phyloP scores from a whole-genome alignment of 805 yeast genomes.

The Yamadazyma sp. region DNA sequence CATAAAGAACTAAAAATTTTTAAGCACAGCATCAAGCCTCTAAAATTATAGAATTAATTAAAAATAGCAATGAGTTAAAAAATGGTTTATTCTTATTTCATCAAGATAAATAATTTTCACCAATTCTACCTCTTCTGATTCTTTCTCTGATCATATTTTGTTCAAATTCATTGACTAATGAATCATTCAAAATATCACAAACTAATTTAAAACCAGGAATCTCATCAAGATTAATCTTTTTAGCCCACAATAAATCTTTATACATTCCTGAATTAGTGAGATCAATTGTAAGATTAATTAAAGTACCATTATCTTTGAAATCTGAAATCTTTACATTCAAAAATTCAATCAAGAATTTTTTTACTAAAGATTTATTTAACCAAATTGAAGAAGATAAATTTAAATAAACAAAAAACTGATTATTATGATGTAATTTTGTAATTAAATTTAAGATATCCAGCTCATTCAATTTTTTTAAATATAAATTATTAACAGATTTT shows the following conservation, averaged over 20 bases:
- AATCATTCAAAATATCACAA: conserved; percentile 28
- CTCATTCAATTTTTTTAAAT: conserved; percentile 30
- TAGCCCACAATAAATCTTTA: conserved; percentile 41
- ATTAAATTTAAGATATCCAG: conserved; percentile 27
- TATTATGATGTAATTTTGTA: conserved; percentile 23
- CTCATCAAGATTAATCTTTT: conserved; percentile 23
- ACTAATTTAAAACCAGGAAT: conserved; percentile 25
- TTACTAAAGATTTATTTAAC: conserved; percentile 40
- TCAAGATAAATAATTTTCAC: conserved; percentile 36
- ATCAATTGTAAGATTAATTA: conserved; percentile 25
- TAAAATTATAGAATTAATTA: no score
- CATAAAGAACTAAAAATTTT: no score
- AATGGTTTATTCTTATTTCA: no score
- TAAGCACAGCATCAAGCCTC: no score
- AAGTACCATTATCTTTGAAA: conserved; percentile 6
- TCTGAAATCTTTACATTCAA: conserved; percentile 12
- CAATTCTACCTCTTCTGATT: conserved; percentile 39
- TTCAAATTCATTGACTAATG: conserved; percentile 27
- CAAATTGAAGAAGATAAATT: conserved; percentile 46
- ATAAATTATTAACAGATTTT: conserved; percentile 33
- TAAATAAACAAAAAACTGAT: conserved; percentile 28
- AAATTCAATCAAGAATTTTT: conserved; percentile 32
- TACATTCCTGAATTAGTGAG: conserved; percentile 46
- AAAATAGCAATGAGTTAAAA: no score
- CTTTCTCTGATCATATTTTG: conserved; percentile 30